Evolutionary conservation across 192 early-diverging fungal species (phyloP).

Genomic region (Irineochytrium annulatum): DNA sequence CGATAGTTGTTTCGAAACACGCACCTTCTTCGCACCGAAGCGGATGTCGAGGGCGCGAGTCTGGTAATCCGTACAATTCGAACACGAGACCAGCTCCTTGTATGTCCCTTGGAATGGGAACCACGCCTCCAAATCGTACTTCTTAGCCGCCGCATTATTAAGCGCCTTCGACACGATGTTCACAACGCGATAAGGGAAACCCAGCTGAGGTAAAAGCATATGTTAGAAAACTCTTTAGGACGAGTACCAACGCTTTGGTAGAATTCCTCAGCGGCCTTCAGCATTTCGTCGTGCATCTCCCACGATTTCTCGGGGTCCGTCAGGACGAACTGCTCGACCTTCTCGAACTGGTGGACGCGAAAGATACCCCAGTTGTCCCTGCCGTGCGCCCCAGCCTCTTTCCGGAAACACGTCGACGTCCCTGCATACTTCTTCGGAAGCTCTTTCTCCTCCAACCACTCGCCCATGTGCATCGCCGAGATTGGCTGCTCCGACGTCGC

Average conservation of each 20-base stretch:
- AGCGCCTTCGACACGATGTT: conserved; percentile 95
- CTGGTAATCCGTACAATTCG: conserved; percentile 99
- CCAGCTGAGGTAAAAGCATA: conserved; percentile 55
- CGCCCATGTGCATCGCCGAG: conserved; percentile 89
- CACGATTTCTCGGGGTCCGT: conserved; percentile 96
- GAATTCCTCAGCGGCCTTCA: conserved; percentile 85
- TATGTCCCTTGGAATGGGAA: conserved; percentile 98
- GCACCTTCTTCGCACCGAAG: conserved; percentile 87
- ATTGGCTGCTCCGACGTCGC: conserved; percentile 99
- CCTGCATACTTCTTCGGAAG: conserved; percentile 89
- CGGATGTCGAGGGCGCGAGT: conserved; percentile 90
- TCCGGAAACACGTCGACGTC: conserved; percentile 98
- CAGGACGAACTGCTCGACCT: conserved; percentile 97
- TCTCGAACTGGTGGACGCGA: conserved; percentile 99
- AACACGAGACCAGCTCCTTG: conserved; percentile 98
- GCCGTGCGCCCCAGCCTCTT: conserved; percentile 97
- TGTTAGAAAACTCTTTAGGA: neutral
- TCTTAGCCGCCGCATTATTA: conserved; percentile 98
- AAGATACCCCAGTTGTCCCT: conserved; percentile 98
- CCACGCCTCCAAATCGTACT: conserved; percentile 99
- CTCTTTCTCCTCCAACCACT: conserved; percentile 93
- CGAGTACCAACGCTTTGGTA: conserved; percentile 64
- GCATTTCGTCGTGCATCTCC: conserved; percentile 99
- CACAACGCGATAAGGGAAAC: conserved; percentile 91
- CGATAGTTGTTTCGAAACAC: neutral